Base-by-base conservation (phyloP, 164 flowering plant genomes). In the Santalum album region DNA sequence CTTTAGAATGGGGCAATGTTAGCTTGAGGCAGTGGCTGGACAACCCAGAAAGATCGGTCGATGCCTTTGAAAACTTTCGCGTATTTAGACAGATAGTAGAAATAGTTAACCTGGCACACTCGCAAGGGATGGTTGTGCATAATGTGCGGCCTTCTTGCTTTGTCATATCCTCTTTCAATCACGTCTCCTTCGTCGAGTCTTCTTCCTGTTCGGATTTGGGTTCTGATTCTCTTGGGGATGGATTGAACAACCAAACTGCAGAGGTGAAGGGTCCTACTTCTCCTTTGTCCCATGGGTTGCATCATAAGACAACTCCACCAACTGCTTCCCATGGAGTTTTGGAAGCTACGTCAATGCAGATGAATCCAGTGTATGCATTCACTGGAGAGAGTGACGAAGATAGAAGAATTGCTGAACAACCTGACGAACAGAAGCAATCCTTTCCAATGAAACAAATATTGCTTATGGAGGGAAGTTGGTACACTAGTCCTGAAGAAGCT, bases 11-110 rank as follows among this genome's bases (percentile, higher is more conserved):
- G 70, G 76, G 69, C 38, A 97, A 85, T 62, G 61, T 94, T 34
- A 94, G 95, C 66, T 66, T 94, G 79, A 83, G 99, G 66, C 79
- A 83, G 56, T 94, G 97, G 99, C 61, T 94, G 71, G 99, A 94
- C 61, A 82, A 72, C 25, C 83, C 81, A 3, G 83, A 81, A 55
- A 59, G 99, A 55, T 38, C 69, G 0, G 86, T 94, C 27, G 92
- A 83, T 59, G 72, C 56, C 21, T 66, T 78, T 60, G 97, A 94
- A 62, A 87, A 92, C 64, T 59, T 90, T 78, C 97, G 84, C 63
- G 72, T 94, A 67, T 90, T 94, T 60, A 72, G 75, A 57, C 99
- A 94, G 78, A 80, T 87, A 52, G 88, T 81, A 20, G 95, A 87
- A 56, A 82, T 78, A 55, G 92, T 87, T 54, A 73, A 78, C 59